Base-by-base conservation (phyloP, 768 basidiomycete species). In the Fistulinella prunicolor region DNA sequence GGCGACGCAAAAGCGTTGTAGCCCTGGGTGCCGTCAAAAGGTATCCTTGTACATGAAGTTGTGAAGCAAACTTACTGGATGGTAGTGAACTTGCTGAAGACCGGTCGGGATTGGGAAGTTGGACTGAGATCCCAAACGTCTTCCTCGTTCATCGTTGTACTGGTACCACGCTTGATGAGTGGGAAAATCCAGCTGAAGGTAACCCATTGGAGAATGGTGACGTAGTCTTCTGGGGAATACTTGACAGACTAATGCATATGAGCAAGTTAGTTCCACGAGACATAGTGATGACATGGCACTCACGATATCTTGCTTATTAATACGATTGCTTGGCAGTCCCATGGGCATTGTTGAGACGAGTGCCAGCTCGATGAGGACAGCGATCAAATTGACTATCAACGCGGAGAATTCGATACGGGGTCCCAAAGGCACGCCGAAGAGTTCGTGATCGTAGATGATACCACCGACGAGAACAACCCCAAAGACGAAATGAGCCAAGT, bases 111-210 rank as follows among this genome's bases (percentile, higher is more conserved):
- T 54, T 82, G 83, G 54, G 82, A 67, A 0, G 79, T 83, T 1
- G 85, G 82, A 54, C 85, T 87, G 20, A 91, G 72, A 39, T 71
- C 50, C 84, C 85, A 89, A 1, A 91, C 79, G 46, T 90, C 86
- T 1, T 73, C 68, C 59, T 91, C 87, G 39, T 81, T 75, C 39
- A 92, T 71, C 1, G 83, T 87, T 4, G 70, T 72, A 45, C 49
- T 51, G 9, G 70, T 72, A 14, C 79, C 78, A 3, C 72, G 73
- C 57, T 68, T 64, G 36, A 89, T 71, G 4, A 89, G 73, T 3
- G 85, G 86, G 38, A 79, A 74, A 24, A 89, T 72, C 86, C 89
- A 91, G 29, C 59, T 68, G 56, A 89, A 89, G 1, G 85, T 80
- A 0, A 80, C 66, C 89, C 89, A 89, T 34, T 78, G 76, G 70